Conservation (phyloP, 148 eudicot genomes). For the Amaranthus palmeri region DNA sequence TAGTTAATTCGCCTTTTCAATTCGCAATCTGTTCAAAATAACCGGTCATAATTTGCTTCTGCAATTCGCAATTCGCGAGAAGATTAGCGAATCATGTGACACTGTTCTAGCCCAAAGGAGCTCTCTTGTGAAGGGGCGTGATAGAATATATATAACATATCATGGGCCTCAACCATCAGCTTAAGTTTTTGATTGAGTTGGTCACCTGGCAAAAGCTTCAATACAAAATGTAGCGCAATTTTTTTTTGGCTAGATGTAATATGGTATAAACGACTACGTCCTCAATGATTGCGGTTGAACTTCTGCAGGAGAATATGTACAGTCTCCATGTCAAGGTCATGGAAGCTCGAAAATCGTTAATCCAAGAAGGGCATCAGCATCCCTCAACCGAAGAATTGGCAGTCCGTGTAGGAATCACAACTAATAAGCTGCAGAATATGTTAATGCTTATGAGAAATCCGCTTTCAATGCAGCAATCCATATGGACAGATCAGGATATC, state of each 20-base stretch:
- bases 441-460: constrained; percentile 46
- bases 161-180: no score
- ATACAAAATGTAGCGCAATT: background rate
- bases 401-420: constrained; percentile 59
- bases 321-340: constrained; percentile 62
- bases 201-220: background rate
- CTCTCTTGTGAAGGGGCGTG: no score
- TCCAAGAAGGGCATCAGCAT: constrained; percentile 55
- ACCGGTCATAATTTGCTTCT: no score
- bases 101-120: no score
- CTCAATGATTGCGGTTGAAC: background rate
- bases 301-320: constrained; percentile 72
- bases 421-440: constrained; percentile 61
- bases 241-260: background rate
- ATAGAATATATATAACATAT: no score
- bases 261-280: background rate
- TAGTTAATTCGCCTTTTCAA: no score
- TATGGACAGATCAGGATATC: constrained; percentile 66
- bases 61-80: no score
- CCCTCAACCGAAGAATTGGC: constrained; percentile 79
- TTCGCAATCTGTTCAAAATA: no score
- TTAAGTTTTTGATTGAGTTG: no score
- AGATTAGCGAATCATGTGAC: no score
- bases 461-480: constrained; percentile 68
- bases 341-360: constrained; percentile 58